Conservation (phyloP, 23 red algal species). For the Gracilaria domingensis region DNA sequence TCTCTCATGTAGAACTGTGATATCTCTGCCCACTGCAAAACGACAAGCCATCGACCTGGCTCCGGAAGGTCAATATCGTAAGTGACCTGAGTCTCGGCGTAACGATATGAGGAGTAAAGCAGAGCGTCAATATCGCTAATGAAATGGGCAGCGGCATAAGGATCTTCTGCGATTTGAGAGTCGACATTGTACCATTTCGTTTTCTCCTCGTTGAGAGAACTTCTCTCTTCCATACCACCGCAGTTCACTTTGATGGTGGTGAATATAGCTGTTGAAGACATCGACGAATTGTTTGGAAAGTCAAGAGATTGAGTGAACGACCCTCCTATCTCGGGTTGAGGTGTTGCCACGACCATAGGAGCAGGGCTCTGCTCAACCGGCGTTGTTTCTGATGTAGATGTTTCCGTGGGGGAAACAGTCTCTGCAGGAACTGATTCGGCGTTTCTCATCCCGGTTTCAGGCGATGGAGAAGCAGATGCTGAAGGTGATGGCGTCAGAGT, state of each 20-base stretch:
- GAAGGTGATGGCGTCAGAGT: neutral
- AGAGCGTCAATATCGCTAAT: constrained; percentile 3
- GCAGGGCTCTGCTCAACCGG: neutral
- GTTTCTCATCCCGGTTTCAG: neutral
- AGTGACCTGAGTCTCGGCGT: constrained; percentile 17
- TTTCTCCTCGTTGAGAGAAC: constrained; percentile 20
- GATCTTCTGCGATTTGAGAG: constrained; percentile 46
- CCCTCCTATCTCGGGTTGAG: constrained; percentile 8
- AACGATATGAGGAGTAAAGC: constrained; percentile 64
- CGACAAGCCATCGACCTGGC: constrained; percentile 24
- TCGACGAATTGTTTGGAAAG: neutral
- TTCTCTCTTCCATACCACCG: constrained; percentile 48
- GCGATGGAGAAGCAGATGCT: neutral
- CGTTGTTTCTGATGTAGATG: neutral
- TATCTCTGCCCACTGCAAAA: constrained; percentile 62
- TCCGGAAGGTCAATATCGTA: constrained; percentile 32
- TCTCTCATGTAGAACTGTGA: constrained; percentile 46
- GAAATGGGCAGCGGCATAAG: constrained; percentile 45
- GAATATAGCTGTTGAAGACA: neutral
- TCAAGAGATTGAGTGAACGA: constrained; percentile 23
- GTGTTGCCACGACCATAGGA: neutral
- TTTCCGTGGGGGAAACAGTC: neutral
- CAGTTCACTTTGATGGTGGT: constrained; percentile 50
- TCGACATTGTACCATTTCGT: constrained; percentile 48
- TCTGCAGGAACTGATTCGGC: neutral